These are phyloP conservation scores for Zygosaccharomyces lentus DNA, from an alignment of 805 yeast genomes.

Conservation along the genomic window DNA sequence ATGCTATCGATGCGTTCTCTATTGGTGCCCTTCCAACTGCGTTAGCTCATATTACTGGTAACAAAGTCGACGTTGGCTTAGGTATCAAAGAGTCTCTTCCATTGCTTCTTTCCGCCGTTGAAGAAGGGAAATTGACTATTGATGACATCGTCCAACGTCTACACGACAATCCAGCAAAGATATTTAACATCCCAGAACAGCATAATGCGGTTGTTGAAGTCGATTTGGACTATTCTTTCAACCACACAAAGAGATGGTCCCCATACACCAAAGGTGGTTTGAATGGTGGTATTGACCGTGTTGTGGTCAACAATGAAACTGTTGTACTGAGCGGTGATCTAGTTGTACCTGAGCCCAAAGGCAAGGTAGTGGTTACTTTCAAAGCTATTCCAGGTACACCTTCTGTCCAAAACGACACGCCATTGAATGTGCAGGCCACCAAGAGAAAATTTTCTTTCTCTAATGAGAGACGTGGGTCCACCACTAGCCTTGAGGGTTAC, in stretches of 20 bases:
- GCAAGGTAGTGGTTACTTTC: slow-evolving; percentile 50
- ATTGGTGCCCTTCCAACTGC: slow-evolving; percentile 74
- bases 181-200: slow-evolving; percentile 80
- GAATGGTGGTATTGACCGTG: slow-evolving; percentile 86
- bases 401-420: slow-evolving; percentile 30
- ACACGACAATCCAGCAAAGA: slow-evolving; percentile 74
- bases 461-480: slow-evolving; percentile 38
- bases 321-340: slow-evolving; percentile 80
- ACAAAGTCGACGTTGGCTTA: slow-evolving; percentile 60
- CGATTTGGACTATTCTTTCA: slow-evolving; percentile 58
- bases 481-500: slow-evolving; percentile 39
- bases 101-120: slow-evolving; percentile 73
- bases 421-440: slow-evolving; percentile 41
- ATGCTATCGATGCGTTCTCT: slow-evolving; percentile 77
- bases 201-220: slow-evolving; percentile 69
- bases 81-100: slow-evolving; percentile 82
- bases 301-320: slow-evolving; percentile 69
- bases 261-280: slow-evolving; percentile 52
- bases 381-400: slow-evolving; percentile 39
- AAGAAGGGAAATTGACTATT: slow-evolving; percentile 63
- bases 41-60: slow-evolving; percentile 61
- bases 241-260: slow-evolving; percentile 50
- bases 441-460: slow-evolving; percentile 47
- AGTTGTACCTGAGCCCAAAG: slow-evolving; percentile 55
- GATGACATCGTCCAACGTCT: slow-evolving; percentile 68